Base-by-base conservation (phyloP, 257 asterid species). In the Solanum bulbocastanum region DNA sequence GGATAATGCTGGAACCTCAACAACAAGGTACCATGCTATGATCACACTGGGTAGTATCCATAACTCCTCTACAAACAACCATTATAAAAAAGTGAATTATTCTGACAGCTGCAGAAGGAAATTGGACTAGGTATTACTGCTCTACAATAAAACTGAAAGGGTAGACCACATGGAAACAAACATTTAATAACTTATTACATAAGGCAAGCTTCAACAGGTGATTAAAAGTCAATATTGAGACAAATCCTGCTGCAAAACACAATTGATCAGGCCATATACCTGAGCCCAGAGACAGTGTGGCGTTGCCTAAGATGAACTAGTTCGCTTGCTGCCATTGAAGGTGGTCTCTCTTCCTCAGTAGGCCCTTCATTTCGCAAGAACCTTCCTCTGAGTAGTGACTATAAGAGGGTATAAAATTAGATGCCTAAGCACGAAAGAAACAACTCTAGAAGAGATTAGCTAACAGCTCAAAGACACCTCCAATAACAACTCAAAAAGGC, bases 361-460 rank as follows among this genome's bases (percentile, higher is more conserved):
- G 93, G 95, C 88, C 91, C 87, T 90, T 94, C 96, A 87, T 91
- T 94, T 88, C 96, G 91, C 88, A 94, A 88, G 90, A 94, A 94
- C 73, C 96, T 91, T 62, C 96, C 95, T 92, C 96, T 91, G 82
- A 94, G 96, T 62, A 94, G 88, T 27, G 96, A 92, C 96, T 94
- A 93, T 74, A 90, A 90, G 66, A 84, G 66, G 52, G 88, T 85
- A 86, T 52, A 62, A 56, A 87, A 68, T n/a, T 27, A 78, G 8
- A 78, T 78, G 23, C 36, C 36, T 78, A 78, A 13, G 62, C n/a
- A 40, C 42, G 84, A n/a, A 78, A 40, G 62, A 35, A 78, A 42
- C 23, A 78, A 14, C 18, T 40, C 84, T 42, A 20, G 66, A 56
- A 56, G 66, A 56, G 66, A 56, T 56, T 56, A 78, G 37, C 62